Conservation (phyloP, 768 basidiomycete genomes). For the Collybia nuda region DNA sequence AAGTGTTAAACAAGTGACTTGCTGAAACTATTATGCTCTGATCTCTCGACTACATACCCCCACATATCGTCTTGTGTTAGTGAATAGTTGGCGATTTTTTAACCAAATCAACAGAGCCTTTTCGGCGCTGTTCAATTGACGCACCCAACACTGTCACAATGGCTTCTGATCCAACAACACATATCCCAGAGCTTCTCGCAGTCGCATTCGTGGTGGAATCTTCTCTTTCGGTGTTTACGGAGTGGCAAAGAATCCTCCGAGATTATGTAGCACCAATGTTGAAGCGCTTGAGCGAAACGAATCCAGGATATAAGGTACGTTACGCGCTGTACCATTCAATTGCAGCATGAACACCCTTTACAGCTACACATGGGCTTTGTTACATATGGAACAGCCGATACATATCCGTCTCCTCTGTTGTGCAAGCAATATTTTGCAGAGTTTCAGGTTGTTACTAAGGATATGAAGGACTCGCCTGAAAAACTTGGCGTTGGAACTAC, state of each 20-base stretch:
- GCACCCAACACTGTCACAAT: too few relatives aligned
- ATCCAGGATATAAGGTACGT: conserved; percentile 37
- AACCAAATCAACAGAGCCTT: too few relatives aligned
- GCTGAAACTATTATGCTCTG: too few relatives aligned
- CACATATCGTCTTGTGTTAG: too few relatives aligned
- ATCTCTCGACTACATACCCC: too few relatives aligned
- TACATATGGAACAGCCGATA: conserved; percentile 62
- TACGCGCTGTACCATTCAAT: background rate
- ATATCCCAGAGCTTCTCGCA: conserved; percentile 31
- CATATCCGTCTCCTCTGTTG: conserved; percentile 53
- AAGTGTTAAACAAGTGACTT: too few relatives aligned
- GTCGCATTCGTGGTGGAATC: conserved; percentile 63
- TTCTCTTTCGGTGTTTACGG: conserved; percentile 49
- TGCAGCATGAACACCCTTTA: background rate
- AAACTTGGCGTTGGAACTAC: conserved; percentile 61
- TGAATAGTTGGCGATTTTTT: too few relatives aligned
- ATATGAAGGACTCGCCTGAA: conserved; percentile 42
- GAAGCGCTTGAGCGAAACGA: conserved; percentile 46
- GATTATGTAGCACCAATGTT: conserved; percentile 54
- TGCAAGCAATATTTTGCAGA: conserved; percentile 58
- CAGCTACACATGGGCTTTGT: conserved; percentile 51
- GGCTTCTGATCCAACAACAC: conserved; percentile 2
- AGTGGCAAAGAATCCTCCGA: conserved; percentile 47
- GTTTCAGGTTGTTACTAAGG: conserved; percentile 34
- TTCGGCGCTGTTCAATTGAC: too few relatives aligned